Evolutionary conservation across 2,329 filamentous ascomycete genomes (phyloP), one percentile per base, ranked within the genome.

Genomic region (Talaromyces sp.): DNA sequence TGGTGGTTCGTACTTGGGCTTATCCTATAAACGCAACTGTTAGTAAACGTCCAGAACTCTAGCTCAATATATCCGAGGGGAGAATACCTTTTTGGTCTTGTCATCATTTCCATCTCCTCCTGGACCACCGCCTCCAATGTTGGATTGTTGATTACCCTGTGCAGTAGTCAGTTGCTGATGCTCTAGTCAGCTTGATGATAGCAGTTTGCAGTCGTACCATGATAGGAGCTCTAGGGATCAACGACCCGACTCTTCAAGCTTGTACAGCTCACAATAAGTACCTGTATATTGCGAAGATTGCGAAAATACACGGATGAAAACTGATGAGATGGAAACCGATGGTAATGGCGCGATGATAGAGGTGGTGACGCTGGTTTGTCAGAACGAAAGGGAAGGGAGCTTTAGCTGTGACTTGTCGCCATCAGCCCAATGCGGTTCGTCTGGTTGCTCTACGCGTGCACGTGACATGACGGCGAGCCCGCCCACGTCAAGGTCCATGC

Each of bases 1-100:
- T 66, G 94, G 94, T 64, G 94, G 94, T 78, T 99, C 94, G 82
- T 99, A 99, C 89, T 96, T 97, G 73, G 94, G 94, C 87, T 99
- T 99, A 63, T 99, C 93, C 84, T 99, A 19, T 8, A 19, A 13
- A 11, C n/a, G n/a, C 10, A 4, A 19, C n/a, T 48, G 45, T 48
- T 13, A 48, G 45, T n/a, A 19, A 7, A 9, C 13, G 5, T 48
- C 13, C 25, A 33, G 10, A 4, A 33, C 45, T 19, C 43, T 19
- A 48, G 15, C 7, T 15, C 9, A 40, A 61, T 43, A 63, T 41
- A 21, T 35, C 11, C 9, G 7, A 21, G 15, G n/a, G n/a, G 8
- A 51, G 43, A 74, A 57, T 78, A 89, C 93, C 85, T 97, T 97
- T 84, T 97, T 96, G 70, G 95, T 92, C 79, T 92, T 92, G 15